A percentile compares a stretch with the other conserved stretches of the same genome.
These are phyloP conservation scores for Diutina mesorugosa DNA, from an alignment of 1,139 yeast genomes.

Conservation along the genomic window DNA sequence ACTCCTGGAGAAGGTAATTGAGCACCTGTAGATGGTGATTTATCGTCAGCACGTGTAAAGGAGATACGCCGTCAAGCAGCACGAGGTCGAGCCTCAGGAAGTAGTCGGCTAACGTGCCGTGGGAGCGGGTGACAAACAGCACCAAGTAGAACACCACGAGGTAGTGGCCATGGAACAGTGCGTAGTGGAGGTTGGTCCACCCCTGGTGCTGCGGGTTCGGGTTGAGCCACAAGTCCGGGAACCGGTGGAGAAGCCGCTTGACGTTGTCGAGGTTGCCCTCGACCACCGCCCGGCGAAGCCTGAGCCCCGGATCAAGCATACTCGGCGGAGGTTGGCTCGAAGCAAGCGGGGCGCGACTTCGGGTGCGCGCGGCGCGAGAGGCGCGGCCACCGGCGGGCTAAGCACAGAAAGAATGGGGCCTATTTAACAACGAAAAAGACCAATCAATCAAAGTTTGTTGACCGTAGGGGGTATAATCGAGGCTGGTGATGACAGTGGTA, in stretches of 20 bases:
- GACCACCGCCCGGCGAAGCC: conserved; percentile 65
- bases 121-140: conserved; percentile 16
- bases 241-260: conserved; percentile 53
- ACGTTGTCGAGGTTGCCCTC: conserved; percentile 66
- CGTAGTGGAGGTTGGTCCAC: conserved; percentile 85
- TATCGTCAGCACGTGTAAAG: conserved; percentile 62
- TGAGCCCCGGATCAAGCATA: neutral
- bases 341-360: no score
- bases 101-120: neutral
- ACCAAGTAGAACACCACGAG: conserved; percentile 55
- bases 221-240: conserved; percentile 68
- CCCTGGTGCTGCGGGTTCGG: conserved; percentile 58
- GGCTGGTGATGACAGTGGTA: no score
- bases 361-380: no score
- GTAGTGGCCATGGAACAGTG: conserved; percentile 70
- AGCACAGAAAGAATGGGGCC: no score
- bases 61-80: conserved; percentile 59
- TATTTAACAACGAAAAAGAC: no score
- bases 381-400: no score
- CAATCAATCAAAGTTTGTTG: no score
- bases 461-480: no score
- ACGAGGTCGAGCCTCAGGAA: conserved; percentile 16
- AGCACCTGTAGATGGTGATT: conserved; percentile 66
- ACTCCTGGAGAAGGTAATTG: conserved; percentile 70
- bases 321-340: neutral